phyloP scores from a whole-genome alignment of 495 filamentous ascomycete species.

The Aspergillus carlsbadensis region DNA sequence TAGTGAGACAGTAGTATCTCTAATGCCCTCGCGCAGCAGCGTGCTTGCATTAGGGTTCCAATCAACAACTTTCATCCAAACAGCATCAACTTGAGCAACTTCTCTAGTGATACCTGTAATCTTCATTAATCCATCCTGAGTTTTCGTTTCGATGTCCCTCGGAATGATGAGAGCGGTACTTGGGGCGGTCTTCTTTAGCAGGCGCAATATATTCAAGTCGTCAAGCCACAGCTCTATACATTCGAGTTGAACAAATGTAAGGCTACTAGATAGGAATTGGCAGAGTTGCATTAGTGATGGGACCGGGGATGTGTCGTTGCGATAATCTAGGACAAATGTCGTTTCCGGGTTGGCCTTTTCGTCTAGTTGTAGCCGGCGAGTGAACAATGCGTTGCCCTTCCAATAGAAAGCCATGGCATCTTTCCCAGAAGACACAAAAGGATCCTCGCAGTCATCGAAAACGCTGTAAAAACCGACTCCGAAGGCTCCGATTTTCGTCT shows the following conservation, averaged over 20 bases:
- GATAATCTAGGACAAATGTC: constrained; percentile 88
- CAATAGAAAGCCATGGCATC: constrained; percentile 98
- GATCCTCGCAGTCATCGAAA: constrained; percentile 96
- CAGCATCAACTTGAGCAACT: constrained; percentile 85
- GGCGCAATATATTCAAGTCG: constrained; percentile 71
- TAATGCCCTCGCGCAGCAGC: constrained; percentile 37
- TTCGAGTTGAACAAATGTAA: constrained; percentile 91
- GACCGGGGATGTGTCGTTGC: constrained; percentile 79
- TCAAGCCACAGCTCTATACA: constrained; percentile 89
- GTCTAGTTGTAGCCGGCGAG: constrained; percentile 71
- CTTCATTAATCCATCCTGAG: constrained; percentile 82
- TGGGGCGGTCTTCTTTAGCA: constrained; percentile 83
- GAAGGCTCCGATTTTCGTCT: constrained; percentile 98
- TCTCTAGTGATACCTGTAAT: constrained; percentile 70
- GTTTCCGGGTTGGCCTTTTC: constrained; percentile 67
- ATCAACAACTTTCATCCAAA: constrained; percentile 84
- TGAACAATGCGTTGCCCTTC: constrained; percentile 94
- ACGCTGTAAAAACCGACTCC: constrained; percentile 99
- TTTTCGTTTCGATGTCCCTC: constrained; percentile 73
- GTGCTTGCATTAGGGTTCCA: constrained; percentile 65
- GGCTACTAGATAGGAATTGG: constrained; percentile 89
- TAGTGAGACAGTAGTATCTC: constrained; percentile 57
- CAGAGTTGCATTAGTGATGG: constrained; percentile 81
- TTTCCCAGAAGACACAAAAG: constrained; percentile 87
- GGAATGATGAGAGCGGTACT: constrained; percentile 71